Evolutionary conservation across 306 rosid species (phyloP).

Genomic region (Bauhinia variegata): DNA sequence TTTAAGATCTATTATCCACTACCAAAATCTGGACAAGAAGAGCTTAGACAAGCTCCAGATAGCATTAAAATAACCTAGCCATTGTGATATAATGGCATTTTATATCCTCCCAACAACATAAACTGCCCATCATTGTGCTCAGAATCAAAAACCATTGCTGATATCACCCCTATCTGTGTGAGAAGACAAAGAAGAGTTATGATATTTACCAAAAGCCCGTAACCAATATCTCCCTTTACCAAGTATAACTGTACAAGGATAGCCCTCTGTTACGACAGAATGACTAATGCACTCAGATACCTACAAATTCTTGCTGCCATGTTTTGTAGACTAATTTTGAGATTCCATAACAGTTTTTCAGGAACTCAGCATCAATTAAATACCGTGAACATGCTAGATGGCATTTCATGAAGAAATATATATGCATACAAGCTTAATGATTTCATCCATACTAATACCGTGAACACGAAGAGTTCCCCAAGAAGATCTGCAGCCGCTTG

Average conservation of each 20-base stretch:
- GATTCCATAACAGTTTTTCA: no score
- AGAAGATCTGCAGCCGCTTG: conserved; percentile 83
- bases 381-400: conserved; percentile 29
- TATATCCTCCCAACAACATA: not conserved
- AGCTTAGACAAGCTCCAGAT: conserved; percentile 13
- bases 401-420: conserved; percentile 17
- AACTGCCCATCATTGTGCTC: not conserved
- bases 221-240: not conserved
- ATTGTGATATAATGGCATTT: not conserved
- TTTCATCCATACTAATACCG: conserved; percentile 42
- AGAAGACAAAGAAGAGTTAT: no score
- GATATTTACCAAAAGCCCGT: not conserved
- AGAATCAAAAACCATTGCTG: not conserved
- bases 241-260: not conserved
- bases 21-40: not conserved
- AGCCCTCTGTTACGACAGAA: not conserved
- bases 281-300: no score
- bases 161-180: not conserved
- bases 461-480: conserved; percentile 77
- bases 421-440: not conserved
- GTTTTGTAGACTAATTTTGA: not conserved
- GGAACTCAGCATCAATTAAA: not conserved
- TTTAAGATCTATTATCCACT: not conserved
- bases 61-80: not conserved
- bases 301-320: not conserved